Percentiles rank a stretch among this genome's conserved stretches.
These are phyloP conservation scores for Barnettozyma siamensis DNA, from an alignment of 805 yeast species.

Conservation along the genomic window DNA sequence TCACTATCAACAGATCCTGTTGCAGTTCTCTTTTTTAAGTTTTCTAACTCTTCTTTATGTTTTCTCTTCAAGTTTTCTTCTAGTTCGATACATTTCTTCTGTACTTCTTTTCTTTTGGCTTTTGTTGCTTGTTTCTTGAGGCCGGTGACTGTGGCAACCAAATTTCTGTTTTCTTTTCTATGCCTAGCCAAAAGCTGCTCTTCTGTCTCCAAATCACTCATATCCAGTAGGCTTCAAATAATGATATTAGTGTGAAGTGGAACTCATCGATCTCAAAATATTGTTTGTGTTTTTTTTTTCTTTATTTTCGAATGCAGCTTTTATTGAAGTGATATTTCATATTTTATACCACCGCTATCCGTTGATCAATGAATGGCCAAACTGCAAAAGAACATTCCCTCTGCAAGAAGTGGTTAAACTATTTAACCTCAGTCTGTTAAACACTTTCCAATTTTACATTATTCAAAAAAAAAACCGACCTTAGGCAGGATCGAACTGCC, in stretches of 20 bases:
- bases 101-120: slow-evolving; percentile 65
- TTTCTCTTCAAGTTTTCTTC: slow-evolving; percentile 47
- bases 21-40: not conserved
- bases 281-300: too few species aligned
- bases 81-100: slow-evolving; percentile 51
- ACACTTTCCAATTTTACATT: not conserved
- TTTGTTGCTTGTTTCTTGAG: slow-evolving; percentile 81
- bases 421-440: too few species aligned
- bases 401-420: too few species aligned
- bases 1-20: slow-evolving; percentile 1
- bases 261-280: too few species aligned
- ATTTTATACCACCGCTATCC: too few species aligned
- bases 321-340: too few species aligned
- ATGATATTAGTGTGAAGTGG: too few species aligned
- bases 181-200: slow-evolving; percentile 57
- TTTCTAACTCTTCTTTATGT: slow-evolving; percentile 49
- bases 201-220: slow-evolving; percentile 30
- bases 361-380: too few species aligned
- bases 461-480: slow-evolving; percentile 30
- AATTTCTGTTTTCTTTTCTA: slow-evolving; percentile 60
- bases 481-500: slow-evolving; percentile 48
- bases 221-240: too few species aligned
- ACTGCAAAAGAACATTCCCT: too few species aligned
- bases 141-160: slow-evolving; percentile 62
- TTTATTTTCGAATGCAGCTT: too few species aligned